Percentiles rank a stretch among this genome's conserved stretches.
phyloP scores from a whole-genome alignment of 2,329 filamentous ascomycete genomes.

The Zarea fungicola region DNA sequence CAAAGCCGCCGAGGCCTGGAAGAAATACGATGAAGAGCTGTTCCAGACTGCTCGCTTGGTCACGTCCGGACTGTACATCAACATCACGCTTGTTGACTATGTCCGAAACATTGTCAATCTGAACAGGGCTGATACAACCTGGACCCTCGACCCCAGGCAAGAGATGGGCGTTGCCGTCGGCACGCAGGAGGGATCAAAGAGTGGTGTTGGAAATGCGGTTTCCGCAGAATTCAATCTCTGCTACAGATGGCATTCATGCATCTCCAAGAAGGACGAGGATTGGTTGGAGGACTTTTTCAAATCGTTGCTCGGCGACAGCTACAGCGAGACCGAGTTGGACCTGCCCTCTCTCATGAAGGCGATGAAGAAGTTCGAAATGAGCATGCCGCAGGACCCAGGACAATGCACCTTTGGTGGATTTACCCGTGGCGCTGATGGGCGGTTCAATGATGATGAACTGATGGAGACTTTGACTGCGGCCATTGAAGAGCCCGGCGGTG shows the following conservation, averaged over 20 bases:
- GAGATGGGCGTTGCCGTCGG: conserved; percentile 55
- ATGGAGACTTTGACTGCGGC: conserved; percentile 62
- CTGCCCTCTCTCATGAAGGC: conserved; percentile 54
- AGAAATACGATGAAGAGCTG: conserved; percentile 69
- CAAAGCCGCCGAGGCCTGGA: conserved; percentile 48
- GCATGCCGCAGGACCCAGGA: conserved; percentile 54
- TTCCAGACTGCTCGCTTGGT: conserved; percentile 76
- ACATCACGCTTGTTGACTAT: conserved; percentile 73
- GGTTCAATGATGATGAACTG: conserved; percentile 70
- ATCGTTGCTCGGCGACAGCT: conserved; percentile 47
- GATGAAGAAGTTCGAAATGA: conserved; percentile 59
- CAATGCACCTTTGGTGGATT: conserved; percentile 65
- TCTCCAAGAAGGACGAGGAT: conserved; percentile 67
- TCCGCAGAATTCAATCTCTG: conserved; percentile 86
- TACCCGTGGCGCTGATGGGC: conserved; percentile 59
- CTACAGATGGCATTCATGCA: conserved; percentile 82
- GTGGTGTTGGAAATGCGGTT: conserved; percentile 75
- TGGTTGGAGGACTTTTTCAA: conserved; percentile 71
- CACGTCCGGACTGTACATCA: conserved; percentile 70
- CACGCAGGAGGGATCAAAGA: conserved; percentile 54
- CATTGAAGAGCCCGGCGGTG: conserved; percentile 73
- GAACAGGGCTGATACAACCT: conserved; percentile 58
- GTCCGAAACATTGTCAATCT: conserved; percentile 69
- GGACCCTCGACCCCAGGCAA: conserved; percentile 73
- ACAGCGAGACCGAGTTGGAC: conserved; percentile 37